phyloP scores from a whole-genome alignment of 202 grass and related monocot genomes.

The Alloteropsis angusta region DNA sequence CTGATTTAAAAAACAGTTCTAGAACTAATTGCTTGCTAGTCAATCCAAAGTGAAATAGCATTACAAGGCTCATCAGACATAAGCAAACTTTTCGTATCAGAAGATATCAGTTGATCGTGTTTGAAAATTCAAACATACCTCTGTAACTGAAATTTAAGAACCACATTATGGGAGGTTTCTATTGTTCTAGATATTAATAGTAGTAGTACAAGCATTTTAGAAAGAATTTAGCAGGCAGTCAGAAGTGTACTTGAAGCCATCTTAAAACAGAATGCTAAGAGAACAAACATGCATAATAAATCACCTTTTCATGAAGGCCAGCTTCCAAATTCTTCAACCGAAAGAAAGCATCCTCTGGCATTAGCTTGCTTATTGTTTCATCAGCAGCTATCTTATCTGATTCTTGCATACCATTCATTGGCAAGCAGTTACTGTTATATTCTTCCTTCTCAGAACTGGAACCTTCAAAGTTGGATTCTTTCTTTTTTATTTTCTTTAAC shows the following conservation, averaged over 20 bases:
- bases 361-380: conserved; percentile 45
- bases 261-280: background rate
- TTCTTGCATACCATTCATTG: conserved; percentile 26
- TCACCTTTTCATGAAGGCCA: conserved; percentile 79
- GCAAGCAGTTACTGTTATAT: conserved; percentile 18
- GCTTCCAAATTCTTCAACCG: conserved; percentile 62
- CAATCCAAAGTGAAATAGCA: conserved; percentile 24
- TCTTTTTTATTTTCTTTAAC: conserved; percentile 87
- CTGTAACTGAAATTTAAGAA: background rate
- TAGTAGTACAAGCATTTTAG: background rate
- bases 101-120: conserved; percentile 8
- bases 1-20: background rate
- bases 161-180: background rate
- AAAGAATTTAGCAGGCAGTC: background rate
- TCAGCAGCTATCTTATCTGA: conserved; percentile 23
- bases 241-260: background rate
- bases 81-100: background rate
- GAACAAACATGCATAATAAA: background rate
- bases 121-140: background rate
- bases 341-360: conserved; percentile 54
- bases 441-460: conserved; percentile 56
- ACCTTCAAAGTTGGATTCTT: conserved; percentile 26
- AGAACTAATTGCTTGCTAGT: background rate
- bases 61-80: background rate
- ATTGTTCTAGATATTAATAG: background rate